Conservation (phyloP, 2,329 filamentous ascomycete genomes). For the Penicillium sumatraense region DNA sequence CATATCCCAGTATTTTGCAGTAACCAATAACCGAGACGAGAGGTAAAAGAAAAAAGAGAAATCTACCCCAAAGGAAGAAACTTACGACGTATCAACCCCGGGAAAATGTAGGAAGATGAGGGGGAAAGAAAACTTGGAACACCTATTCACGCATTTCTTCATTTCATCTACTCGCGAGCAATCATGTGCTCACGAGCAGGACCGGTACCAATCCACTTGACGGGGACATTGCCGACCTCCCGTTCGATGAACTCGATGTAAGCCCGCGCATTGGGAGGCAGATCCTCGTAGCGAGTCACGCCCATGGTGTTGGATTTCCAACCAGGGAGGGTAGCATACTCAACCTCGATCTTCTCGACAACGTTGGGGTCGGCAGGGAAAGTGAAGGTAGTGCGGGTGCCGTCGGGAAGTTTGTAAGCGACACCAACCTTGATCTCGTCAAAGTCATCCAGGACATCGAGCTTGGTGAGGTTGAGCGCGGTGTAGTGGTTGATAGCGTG, state of each 20-base stretch:
- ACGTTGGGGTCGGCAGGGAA: constrained; percentile 63
- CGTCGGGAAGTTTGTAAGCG: constrained; percentile 58
- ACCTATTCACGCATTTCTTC: background rate
- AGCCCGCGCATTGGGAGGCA: constrained; percentile 61
- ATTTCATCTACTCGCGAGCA: constrained; percentile 41
- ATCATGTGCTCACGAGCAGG: constrained; percentile 67
- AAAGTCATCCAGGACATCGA: constrained; percentile 68
- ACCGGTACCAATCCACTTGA: constrained; percentile 68
- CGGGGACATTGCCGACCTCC: constrained; percentile 58
- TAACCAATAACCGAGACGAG: constrained; percentile 8
- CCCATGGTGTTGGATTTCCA: constrained; percentile 67
- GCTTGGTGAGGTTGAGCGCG: constrained; percentile 66
- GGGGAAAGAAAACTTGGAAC: background rate
- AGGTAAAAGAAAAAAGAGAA: constrained; percentile 6
- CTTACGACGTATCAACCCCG: constrained; percentile 13
- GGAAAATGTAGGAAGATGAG: background rate
- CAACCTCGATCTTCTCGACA: constrained; percentile 58
- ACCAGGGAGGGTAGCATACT: constrained; percentile 63
- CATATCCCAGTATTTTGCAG: constrained; percentile 23
- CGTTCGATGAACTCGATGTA: constrained; percentile 67
- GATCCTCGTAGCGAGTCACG: constrained; percentile 58
- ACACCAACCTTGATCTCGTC: constrained; percentile 66
- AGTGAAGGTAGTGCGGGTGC: constrained; percentile 53
- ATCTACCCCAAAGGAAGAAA: constrained; percentile 19
- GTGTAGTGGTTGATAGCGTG: constrained; percentile 60